Conservation (phyloP, 2,329 filamentous ascomycete species). For the Sporothrix inflata region DNA sequence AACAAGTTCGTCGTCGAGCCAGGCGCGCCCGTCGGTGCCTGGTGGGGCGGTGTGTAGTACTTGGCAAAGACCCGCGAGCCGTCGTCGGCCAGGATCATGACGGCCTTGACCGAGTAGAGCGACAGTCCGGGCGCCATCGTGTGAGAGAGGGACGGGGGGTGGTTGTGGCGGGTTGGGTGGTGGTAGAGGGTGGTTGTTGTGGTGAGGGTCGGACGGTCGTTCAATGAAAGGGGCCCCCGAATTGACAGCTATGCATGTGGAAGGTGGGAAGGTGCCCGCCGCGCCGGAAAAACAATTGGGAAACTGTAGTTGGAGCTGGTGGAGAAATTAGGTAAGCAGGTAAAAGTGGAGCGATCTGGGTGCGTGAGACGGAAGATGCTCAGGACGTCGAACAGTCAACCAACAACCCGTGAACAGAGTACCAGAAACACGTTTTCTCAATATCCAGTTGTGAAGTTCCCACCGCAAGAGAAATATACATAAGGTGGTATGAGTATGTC, state of each 20-base stretch:
- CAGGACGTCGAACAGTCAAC: too few relatives aligned
- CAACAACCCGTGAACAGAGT: too few relatives aligned
- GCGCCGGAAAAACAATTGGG: slow-evolving; percentile 31
- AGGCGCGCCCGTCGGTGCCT: slow-evolving; percentile 36
- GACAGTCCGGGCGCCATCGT: slow-evolving; percentile 37
- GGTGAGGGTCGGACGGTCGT: slow-evolving; percentile 1
- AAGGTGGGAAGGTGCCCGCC: slow-evolving; percentile 25
- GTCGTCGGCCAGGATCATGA: slow-evolving; percentile 75
- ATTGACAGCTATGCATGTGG: slow-evolving; percentile 28
- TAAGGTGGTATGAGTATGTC: neutral
- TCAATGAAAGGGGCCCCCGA: slow-evolving; percentile 20
- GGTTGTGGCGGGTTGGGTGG: neutral
- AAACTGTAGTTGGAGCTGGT: slow-evolving; percentile 7
- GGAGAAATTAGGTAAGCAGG: slow-evolving; percentile 1
- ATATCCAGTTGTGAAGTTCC: too few relatives aligned
- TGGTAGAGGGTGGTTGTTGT: neutral
- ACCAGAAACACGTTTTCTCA: too few relatives aligned
- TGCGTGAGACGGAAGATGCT: too few relatives aligned
- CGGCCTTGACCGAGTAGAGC: slow-evolving; percentile 37
- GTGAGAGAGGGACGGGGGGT: slow-evolving; percentile 15
- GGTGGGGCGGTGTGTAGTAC: slow-evolving; percentile 75
- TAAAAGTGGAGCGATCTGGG: neutral
- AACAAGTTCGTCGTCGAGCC: slow-evolving; percentile 61
- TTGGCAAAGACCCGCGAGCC: slow-evolving; percentile 90
- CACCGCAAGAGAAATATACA: too few relatives aligned